Base-by-base conservation (phyloP, 164 flowering plant genomes). In the Platanus orientalis region DNA sequence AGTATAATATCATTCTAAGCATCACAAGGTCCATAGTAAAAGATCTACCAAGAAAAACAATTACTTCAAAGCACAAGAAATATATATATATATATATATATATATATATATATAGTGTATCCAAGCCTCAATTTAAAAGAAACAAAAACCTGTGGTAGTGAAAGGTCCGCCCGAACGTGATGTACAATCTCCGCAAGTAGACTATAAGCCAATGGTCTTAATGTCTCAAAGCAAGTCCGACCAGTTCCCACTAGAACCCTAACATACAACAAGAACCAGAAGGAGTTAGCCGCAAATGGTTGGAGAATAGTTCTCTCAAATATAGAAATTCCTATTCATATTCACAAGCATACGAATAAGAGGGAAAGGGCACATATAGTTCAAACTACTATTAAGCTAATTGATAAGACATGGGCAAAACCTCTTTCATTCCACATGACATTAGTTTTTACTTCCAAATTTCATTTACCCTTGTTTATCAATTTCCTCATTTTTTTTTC, bases 191-290 rank as follows among this genome's bases (percentile, higher is more conserved):
- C 99, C 21, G 99, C 99, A 66, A 95, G 79, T 49, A 95, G 78
- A 74, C 99, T 95, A 64, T 92, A 95, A 52, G 99, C 99, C 79
- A 95, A 72, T 51, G 99, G 99, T 71, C 97, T 83, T 71, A 92
- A 76, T 42, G 97, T 84, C 79, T 95, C 99, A 68, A 78, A 89
- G 79, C 99, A 95, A 32, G 96, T 88, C 39, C 96, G 83, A 4
- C 97, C 97, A 81, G 88, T 83, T 58, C 99, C 99, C 67, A 94
- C 97, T 19, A 94, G 79, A 78, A 88, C 96, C 84, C 99, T 94
- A 58, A 64, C 16, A 48, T 47, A 12, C 58, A 73, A 20, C 1
- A 73, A 47, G 6, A 19, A 16, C 23, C 5, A 14, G 11, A 54
- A 27, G 54, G 13, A 34, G 34, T 26, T n/a, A n/a, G n/a, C n/a